Percentiles rank a stretch among this genome's conserved stretches.
These are phyloP conservation scores for Eremochloa ophiuroides DNA, from an alignment of 176 grass and related monocot species.

Conservation along the genomic window DNA sequence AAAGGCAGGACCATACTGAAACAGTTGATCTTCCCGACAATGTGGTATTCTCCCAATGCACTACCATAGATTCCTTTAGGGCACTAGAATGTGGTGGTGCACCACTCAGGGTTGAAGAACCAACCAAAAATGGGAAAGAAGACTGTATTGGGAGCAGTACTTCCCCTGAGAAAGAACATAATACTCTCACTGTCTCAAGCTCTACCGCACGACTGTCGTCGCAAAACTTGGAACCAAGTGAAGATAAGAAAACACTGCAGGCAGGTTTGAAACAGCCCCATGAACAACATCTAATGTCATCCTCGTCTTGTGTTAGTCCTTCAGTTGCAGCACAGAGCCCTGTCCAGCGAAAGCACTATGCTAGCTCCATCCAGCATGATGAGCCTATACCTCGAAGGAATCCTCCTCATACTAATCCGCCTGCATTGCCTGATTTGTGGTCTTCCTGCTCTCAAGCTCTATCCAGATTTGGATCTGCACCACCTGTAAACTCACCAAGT, in stretches of 20 bases:
- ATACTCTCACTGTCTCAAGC: background rate
- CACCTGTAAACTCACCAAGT: background rate
- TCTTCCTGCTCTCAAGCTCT: background rate
- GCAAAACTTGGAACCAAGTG: background rate
- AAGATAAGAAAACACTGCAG: background rate
- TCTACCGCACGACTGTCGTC: background rate
- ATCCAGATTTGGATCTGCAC: background rate
- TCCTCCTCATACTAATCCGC: slow-evolving; percentile 3
- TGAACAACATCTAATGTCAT: slow-evolving; percentile 1
- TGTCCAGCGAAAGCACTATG: background rate
- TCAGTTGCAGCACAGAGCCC: background rate
- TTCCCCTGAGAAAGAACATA: slow-evolving; percentile 13
- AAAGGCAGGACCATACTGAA: slow-evolving; percentile 17
- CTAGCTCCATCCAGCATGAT: background rate
- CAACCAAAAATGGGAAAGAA: slow-evolving; percentile 16
- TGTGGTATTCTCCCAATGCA: slow-evolving; percentile 22
- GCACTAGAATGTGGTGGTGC: background rate
- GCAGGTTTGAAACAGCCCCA: slow-evolving; percentile 9
- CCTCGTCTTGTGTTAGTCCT: background rate
- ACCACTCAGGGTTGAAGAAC: background rate
- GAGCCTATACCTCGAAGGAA: slow-evolving; percentile 10
- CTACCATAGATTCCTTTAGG: slow-evolving; percentile 8
- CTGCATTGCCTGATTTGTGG: slow-evolving; percentile 1
- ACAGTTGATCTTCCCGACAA: slow-evolving; percentile 17
- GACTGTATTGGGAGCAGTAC: background rate